Evolutionary conservation across 176 grass and related monocot genomes (phyloP).

Genomic region (Miscanthus lutarioriparius): DNA sequence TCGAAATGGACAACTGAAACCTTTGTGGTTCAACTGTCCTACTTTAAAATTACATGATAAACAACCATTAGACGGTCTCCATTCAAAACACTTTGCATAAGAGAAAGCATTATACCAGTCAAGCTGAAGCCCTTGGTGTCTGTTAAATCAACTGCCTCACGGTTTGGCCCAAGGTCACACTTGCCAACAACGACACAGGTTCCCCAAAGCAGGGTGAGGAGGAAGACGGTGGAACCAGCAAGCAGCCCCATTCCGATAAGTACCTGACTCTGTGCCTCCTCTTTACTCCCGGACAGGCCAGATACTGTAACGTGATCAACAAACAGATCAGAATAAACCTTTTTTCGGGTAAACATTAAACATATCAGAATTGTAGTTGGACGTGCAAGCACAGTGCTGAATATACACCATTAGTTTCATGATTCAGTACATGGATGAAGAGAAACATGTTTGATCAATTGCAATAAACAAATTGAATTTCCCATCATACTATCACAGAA

Average conservation of each 20-base stretch:
- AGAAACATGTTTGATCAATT: not conserved
- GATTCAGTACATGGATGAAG: not conserved
- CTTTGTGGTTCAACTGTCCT: not conserved
- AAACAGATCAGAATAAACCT: conserved; percentile 24
- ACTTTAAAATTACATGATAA: not conserved
- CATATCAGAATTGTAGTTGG: conserved; percentile 3
- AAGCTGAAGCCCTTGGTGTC: conserved; percentile 68
- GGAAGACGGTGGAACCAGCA: conserved; percentile 94
- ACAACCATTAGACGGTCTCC: not conserved
- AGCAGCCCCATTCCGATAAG: conserved; percentile 94
- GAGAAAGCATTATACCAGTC: conserved; percentile 49
- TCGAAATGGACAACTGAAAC: not conserved
- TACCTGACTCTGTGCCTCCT: conserved; percentile 93
- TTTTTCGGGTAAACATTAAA: not conserved
- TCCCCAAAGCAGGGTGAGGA: conserved; percentile 93
- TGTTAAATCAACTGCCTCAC: conserved; percentile 49
- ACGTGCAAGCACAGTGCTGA: not conserved
- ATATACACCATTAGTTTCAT: conserved; percentile 13
- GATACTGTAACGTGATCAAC: conserved; percentile 57
- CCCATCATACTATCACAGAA: not conserved
- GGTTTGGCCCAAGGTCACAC: conserved; percentile 64
- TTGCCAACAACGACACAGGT: conserved; percentile 95
- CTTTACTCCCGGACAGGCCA: conserved; percentile 87
- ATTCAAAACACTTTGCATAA: not conserved
- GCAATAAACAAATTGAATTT: not conserved